Percentiles rank a stretch among this genome's conserved stretches.
phyloP scores from a whole-genome alignment of 768 basidiomycete genomes.

The Lentinula raphanica region DNA sequence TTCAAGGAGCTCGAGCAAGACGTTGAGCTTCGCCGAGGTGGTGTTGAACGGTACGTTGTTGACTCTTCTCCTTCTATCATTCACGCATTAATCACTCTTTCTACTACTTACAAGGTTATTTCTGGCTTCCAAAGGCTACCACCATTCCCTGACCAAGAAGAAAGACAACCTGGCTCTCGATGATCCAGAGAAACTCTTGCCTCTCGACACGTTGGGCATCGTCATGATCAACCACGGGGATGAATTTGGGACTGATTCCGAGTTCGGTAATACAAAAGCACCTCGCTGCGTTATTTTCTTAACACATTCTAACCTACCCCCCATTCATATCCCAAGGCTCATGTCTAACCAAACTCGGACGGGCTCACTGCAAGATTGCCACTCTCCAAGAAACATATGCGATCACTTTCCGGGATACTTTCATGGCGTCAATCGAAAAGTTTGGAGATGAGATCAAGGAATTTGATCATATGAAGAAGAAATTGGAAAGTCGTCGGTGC shows the following conservation, averaged over 20 bases:
- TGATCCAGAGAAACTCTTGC: constrained; percentile 65
- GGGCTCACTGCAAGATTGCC: constrained; percentile 81
- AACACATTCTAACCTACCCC: too few species aligned
- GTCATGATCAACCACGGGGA: constrained; percentile 87
- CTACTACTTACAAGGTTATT: constrained; percentile 46
- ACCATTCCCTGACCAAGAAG: constrained; percentile 69
- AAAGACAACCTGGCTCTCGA: constrained; percentile 60
- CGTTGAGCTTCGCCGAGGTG: constrained; percentile 73
- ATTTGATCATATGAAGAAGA: constrained; percentile 76
- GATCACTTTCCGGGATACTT: constrained; percentile 67
- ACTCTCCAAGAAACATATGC: constrained; percentile 81
- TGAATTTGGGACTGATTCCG: constrained; percentile 71
- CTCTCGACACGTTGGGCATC: constrained; percentile 74
- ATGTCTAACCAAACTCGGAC: constrained; percentile 70
- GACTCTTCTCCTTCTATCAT: not conserved
- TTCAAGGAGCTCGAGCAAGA: constrained; percentile 80
- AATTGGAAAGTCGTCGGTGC: constrained; percentile 79
- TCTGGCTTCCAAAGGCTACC: constrained; percentile 66
- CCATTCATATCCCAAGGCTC: too few species aligned
- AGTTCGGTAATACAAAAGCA: constrained; percentile 46
- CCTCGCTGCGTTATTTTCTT: not conserved
- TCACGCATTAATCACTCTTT: too few species aligned
- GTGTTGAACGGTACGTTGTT: constrained; percentile 61
- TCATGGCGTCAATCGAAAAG: constrained; percentile 57
- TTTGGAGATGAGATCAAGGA: constrained; percentile 77